Evolutionary conservation across 192 early-diverging fungal genomes (phyloP).

Genomic region (Umbelopsis sp.): DNA sequence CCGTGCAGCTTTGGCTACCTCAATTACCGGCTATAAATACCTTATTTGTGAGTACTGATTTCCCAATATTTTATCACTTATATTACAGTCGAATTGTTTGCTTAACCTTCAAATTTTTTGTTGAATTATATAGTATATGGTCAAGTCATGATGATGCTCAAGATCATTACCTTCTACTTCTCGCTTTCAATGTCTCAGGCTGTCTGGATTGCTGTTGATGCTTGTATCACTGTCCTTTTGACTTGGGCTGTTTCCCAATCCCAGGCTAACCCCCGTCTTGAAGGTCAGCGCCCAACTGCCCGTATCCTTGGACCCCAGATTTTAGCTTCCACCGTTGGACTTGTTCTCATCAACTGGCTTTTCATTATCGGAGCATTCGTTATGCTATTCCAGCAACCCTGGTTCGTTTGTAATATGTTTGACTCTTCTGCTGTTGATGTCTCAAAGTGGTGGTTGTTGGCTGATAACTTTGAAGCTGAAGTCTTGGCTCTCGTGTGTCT

Average conservation of each 20-base stretch:
- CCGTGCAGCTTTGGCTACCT: slow-evolving; percentile 69
- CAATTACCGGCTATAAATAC: slow-evolving; percentile 71
- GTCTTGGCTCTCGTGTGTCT: slow-evolving; percentile 55
- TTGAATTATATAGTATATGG: slow-evolving; percentile 50
- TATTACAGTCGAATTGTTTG: background rate
- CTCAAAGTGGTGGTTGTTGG: slow-evolving; percentile 73
- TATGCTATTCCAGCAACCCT: slow-evolving; percentile 59
- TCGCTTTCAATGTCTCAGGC: slow-evolving; percentile 58
- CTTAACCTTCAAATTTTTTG: background rate
- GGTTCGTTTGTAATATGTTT: slow-evolving; percentile 73
- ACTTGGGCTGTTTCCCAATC: slow-evolving; percentile 65
- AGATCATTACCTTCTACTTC: slow-evolving; percentile 69
- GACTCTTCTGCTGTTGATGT: slow-evolving; percentile 60
- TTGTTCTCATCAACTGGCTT: slow-evolving; percentile 66
- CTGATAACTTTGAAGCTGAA: slow-evolving; percentile 72
- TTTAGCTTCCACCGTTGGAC: slow-evolving; percentile 59
- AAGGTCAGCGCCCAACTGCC: slow-evolving; percentile 64
- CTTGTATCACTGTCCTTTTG: slow-evolving; percentile 61
- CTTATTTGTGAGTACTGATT: slow-evolving; percentile 31
- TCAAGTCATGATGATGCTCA: slow-evolving; percentile 63
- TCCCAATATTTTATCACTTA: background rate
- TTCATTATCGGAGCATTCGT: slow-evolving; percentile 53
- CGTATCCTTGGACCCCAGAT: slow-evolving; percentile 72
- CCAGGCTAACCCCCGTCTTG: slow-evolving; percentile 55
- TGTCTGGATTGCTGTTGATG: slow-evolving; percentile 74